These are phyloP conservation scores for Vitis vinifera DNA, from an alignment of 164 flowering plant genomes.

Conservation along the genomic window ASM3070453v1 NC_081813.1:3050001-3050500, in stretches of 20 bases:
- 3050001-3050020: too few species aligned
- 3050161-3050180: too few species aligned
- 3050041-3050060: too few species aligned
- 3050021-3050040: too few species aligned
- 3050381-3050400: conserved; percentile 74
- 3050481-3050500: conserved; percentile 74
- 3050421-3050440: not conserved
- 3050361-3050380: conserved; percentile 96
- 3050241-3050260: not conserved
- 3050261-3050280: not conserved
- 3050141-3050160: too few species aligned
- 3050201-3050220: too few species aligned
- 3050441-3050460: not conserved
- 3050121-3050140: too few species aligned
- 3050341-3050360: conserved; percentile 92
- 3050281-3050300: not conserved
- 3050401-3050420: not conserved
- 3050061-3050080: too few species aligned
- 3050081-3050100: too few species aligned
- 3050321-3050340: conserved; percentile 83
- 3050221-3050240: too few species aligned
- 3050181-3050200: too few species aligned
- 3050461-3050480: conserved; percentile 51
- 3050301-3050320: conserved; percentile 4
- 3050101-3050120: too few species aligned